A percentile compares a stretch with the other conserved stretches of the same genome.
phyloP scores from a whole-genome alignment of 768 basidiomycete genomes.

The Xanthoconium purpureum region DNA sequence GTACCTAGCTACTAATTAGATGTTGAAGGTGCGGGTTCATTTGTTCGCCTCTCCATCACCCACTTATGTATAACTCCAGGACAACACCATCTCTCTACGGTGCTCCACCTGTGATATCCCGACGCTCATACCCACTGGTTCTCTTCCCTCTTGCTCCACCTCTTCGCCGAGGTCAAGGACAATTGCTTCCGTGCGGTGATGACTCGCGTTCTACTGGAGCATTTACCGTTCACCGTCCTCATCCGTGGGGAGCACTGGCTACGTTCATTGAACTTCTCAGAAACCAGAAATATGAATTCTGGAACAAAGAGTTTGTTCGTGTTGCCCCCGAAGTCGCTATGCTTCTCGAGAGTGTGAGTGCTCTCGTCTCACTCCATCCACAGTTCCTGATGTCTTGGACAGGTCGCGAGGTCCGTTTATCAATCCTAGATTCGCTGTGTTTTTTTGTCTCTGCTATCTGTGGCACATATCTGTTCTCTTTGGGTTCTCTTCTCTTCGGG shows the following conservation, averaged over 20 bases:
- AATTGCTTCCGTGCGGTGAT: constrained; percentile 78
- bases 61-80: constrained; percentile 44
- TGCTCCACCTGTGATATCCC: constrained; percentile 93
- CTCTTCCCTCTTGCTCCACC: constrained; percentile 82
- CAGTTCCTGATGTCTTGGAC: constrained; percentile 10
- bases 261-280: constrained; percentile 93
- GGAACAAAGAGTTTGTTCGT: constrained; percentile 83
- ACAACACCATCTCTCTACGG: constrained; percentile 94
- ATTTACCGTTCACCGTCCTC: constrained; percentile 91
- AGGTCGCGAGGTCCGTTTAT: constrained; percentile 80
- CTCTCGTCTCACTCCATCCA: neutral
- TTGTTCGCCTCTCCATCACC: neutral
- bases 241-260: constrained; percentile 93
- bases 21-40: constrained; percentile 69
- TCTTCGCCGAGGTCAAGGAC: constrained; percentile 77
- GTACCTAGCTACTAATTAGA: constrained; percentile 82
- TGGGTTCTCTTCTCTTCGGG: constrained; percentile 44
- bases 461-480: constrained; percentile 71
- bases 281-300: constrained; percentile 88
- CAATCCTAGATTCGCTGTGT: constrained; percentile 63
- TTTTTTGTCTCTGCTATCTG: constrained; percentile 72
- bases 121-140: constrained; percentile 99
- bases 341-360: constrained; percentile 77
- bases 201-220: constrained; percentile 87
- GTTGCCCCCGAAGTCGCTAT: constrained; percentile 83